These are phyloP conservation scores for Pyrenopolyporus hunteri DNA, from an alignment of 495 filamentous ascomycete species.

Conservation along the genomic window DNA sequence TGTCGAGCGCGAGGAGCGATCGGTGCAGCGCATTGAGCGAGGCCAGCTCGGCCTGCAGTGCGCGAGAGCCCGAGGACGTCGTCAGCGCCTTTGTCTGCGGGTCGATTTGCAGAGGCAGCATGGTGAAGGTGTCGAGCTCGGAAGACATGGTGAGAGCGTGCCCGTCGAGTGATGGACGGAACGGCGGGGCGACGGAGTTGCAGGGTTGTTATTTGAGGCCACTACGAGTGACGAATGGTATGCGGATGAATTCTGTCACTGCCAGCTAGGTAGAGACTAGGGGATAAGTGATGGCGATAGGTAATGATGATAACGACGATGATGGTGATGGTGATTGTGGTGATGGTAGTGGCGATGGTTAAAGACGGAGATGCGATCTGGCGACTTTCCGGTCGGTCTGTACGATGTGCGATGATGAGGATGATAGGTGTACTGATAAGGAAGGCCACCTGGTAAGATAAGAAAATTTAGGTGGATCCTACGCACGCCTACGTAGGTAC, in stretches of 20 bases:
- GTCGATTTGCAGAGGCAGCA: conserved; percentile 82
- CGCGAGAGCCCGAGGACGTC: conserved; percentile 46
- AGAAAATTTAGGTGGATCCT: background rate
- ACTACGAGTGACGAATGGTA: too few relatives aligned
- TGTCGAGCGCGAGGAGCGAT: conserved; percentile 64
- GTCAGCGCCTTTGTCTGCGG: conserved; percentile 70
- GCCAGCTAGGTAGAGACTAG: background rate
- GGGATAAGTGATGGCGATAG: background rate
- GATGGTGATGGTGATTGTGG: background rate
- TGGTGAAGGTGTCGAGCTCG: conserved; percentile 76
- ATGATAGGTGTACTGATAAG: conserved; percentile 11
- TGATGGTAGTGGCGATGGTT: background rate
- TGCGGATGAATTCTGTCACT: too few relatives aligned
- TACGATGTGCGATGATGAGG: too few relatives aligned
- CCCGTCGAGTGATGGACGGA: too few relatives aligned
- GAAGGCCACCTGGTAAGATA: conserved; percentile 11
- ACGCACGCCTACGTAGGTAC: background rate
- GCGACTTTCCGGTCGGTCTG: too few relatives aligned
- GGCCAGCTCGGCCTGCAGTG: conserved; percentile 68
- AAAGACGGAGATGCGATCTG: conserved; percentile 34
- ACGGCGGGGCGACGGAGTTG: too few relatives aligned
- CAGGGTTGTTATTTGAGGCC: too few relatives aligned
- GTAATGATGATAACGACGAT: background rate
- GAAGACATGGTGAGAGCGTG: conserved; percentile 61
- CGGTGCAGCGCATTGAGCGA: conserved; percentile 78